These are phyloP conservation scores for Salvia miltiorrhiza DNA, from an alignment of 257 asterid genomes.

Conservation along the genomic window DNA sequence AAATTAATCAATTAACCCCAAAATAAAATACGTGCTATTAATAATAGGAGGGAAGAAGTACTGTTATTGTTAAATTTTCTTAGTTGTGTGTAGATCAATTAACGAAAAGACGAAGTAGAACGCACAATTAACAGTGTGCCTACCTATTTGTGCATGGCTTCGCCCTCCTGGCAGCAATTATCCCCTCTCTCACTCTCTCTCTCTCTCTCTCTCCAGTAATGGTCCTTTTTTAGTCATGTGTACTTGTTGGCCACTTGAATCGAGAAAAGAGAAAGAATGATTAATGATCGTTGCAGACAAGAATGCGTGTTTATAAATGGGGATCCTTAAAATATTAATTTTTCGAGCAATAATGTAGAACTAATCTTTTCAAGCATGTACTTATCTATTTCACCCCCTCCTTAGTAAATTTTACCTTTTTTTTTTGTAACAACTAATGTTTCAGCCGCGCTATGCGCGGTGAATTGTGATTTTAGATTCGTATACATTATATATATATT, in stretches of 20 bases:
- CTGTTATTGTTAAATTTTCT: no score
- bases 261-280: neutral
- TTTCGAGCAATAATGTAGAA: constrained; percentile 46
- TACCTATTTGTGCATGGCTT: constrained; percentile 37
- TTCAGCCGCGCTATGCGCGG: no score
- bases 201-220: neutral
- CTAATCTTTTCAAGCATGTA: constrained; percentile 26
- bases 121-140: neutral
- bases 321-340: constrained; percentile 44
- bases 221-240: constrained; percentile 40
- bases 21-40: no score
- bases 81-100: neutral
- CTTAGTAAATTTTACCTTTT: no score
- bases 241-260: constrained; percentile 72
- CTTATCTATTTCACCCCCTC: constrained; percentile 31
- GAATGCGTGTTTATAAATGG: constrained; percentile 40
- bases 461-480: no score
- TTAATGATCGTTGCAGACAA: constrained; percentile 42
- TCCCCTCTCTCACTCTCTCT: no score
- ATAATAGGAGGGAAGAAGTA: no score
- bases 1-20: no score
- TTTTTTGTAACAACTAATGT: no score
- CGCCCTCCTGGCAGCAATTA: constrained; percentile 42
- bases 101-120: neutral
- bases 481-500: no score